Base-by-base conservation (phyloP, 2,329 filamentous ascomycete species). In the Massarina eburnea region DNA sequence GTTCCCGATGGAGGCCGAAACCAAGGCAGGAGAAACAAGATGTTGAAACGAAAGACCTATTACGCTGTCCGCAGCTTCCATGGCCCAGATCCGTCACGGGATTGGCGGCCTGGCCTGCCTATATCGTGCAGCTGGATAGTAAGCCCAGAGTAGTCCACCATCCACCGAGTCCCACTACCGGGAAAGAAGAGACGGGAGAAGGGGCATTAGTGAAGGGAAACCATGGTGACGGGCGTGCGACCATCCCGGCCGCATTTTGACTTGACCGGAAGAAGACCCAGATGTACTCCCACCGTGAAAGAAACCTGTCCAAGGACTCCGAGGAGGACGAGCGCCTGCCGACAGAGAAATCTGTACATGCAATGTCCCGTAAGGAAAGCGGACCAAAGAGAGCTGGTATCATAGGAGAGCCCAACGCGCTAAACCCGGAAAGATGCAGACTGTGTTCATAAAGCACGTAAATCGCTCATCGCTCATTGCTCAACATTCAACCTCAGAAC, bases 401-500 rank as follows among this genome's bases (percentile, higher is more conserved):
- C 63, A 65, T 63, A 59, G 58, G 57, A 51, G 52, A 60, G 47
- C 41, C 52, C 52, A 49, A 55, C 44, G 56, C 58, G 62, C 61
- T 64, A 63, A 60, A 64, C 46, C 54, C 53, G 61, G 58, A 55
- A 65, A 59, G 51, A 65, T 61, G 64, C 64, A 66, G 54, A 52
- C 50, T 76, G 67, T 68, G 71, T 67, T 60, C 65, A 66, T 59
- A 68, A 73, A 39, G 8, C 9, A 33, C 62, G 65, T 57, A 70
- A 74, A 45, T 43, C 44, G 37, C 50, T 68, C 27, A 30, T 26
- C 24, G 24, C 24, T 26, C 24, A 26, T 30, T 14, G 27, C 27
- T 14, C 6, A 30, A 30, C 7, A 14, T n/a, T n/a, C n/a, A n/a
- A n/a, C n/a, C 27, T 30, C 73, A 74, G 51, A 67, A 58, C 51